Conservation (phyloP, 2,329 filamentous ascomycete genomes). For the Colletotrichum limetticola region DNA sequence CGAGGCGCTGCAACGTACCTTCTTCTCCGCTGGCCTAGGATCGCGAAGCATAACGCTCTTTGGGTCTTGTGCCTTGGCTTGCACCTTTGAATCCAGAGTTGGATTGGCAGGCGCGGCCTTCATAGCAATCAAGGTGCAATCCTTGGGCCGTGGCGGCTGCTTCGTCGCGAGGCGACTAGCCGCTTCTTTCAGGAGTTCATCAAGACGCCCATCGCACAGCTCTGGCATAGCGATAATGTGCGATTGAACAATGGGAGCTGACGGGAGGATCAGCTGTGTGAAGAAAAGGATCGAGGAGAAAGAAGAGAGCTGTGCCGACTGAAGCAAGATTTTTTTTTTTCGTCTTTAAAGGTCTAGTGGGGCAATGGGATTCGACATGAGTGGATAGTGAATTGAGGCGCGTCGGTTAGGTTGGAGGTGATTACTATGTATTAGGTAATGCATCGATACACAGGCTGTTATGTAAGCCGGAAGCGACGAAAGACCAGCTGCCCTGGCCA, state of each 20-base stretch:
- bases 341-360: neutral
- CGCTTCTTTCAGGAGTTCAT: conserved; percentile 34
- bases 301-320: neutral
- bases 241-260: conserved; percentile 1
- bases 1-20: conserved; percentile 12
- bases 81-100: neutral
- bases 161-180: conserved; percentile 32
- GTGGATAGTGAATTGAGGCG: neutral
- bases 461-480: neutral
- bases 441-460: neutral
- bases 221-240: conserved; percentile 35
- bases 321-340: conserved; percentile 2
- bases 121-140: conserved; percentile 24
- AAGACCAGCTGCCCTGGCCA: too few relatives aligned
- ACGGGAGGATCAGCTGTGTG: neutral
- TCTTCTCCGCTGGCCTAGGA: conserved; percentile 23
- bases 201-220: conserved; percentile 34
- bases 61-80: conserved; percentile 15
- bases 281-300: neutral
- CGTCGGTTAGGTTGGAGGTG: neutral
- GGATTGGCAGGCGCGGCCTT: conserved; percentile 12
- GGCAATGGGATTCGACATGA: neutral
- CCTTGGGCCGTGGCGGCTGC: conserved; percentile 12
- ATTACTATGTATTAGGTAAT: neutral
- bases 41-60: conserved; percentile 28